Percentiles rank a stretch among this genome's conserved stretches.
Conservation (phyloP, 2,329 filamentous ascomycete genomes). For the Paraconiothyrium brasiliense region DNA sequence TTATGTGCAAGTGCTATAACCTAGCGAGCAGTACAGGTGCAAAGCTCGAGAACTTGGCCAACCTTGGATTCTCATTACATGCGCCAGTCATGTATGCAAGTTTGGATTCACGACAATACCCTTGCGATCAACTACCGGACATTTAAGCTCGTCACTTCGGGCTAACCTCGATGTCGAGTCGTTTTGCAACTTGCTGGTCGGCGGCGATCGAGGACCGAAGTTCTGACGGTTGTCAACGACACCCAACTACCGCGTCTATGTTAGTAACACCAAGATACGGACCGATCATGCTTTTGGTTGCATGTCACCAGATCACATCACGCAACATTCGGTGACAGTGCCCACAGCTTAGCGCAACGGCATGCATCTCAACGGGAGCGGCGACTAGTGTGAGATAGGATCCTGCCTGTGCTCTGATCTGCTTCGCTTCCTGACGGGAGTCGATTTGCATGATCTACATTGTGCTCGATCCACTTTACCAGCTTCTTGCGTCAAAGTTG, state of each 20-base stretch:
- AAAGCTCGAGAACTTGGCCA: background rate
- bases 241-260: background rate
- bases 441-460: conserved; percentile 9
- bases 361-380: background rate
- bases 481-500: too few species aligned
- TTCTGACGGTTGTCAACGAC: background rate
- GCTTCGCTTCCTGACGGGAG: conserved; percentile 6
- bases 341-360: background rate
- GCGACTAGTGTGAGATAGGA: background rate
- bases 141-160: too few species aligned
- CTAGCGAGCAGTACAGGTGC: too few species aligned
- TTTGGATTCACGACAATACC: background rate
- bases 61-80: background rate
- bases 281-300: background rate
- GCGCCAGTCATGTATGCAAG: background rate
- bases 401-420: background rate
- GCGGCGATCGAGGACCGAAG: background rate
- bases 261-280: background rate
- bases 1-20: background rate
- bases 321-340: background rate
- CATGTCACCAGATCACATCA: background rate
- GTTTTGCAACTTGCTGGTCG: too few species aligned
- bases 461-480: too few species aligned
- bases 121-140: too few species aligned
- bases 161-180: too few species aligned